phyloP scores from a whole-genome alignment of 73 alveolate genomes.

The Durusdinium trenchii region DNA sequence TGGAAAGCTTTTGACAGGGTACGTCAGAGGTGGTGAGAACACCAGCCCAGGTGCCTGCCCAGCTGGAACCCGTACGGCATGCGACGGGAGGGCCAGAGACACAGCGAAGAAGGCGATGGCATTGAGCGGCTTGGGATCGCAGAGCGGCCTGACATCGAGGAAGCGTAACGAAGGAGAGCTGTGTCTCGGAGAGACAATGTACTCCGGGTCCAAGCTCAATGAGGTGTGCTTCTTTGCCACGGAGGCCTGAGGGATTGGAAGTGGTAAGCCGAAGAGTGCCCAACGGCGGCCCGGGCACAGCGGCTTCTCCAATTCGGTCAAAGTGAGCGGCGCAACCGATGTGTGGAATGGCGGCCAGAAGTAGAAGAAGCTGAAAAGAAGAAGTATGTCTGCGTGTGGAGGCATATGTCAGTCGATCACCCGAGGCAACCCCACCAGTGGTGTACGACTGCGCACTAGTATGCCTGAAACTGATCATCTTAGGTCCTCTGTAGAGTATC shows the following conservation, averaged over 20 bases:
- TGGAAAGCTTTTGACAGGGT: neutral
- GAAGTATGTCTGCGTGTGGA: no score
- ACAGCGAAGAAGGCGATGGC: neutral
- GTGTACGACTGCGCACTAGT: no score
- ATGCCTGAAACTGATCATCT: no score
- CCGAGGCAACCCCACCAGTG: no score
- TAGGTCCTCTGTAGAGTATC: no score
- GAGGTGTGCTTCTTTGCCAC: neutral
- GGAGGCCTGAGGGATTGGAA: neutral
- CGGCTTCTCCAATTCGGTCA: no score
- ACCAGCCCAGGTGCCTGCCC: conserved; percentile 24
- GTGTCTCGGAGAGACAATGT: neutral
- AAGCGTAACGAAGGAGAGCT: neutral
- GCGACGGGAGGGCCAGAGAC: neutral
- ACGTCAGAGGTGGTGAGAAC: neutral
- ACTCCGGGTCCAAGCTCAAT: neutral
- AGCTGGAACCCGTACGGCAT: neutral
- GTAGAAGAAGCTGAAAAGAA: no score
- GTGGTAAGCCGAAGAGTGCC: no score
- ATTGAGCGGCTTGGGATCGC: neutral
- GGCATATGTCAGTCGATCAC: no score
- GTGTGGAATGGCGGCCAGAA: no score
- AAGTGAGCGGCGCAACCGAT: no score
- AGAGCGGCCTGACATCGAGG: neutral
- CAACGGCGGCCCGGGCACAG: no score